Conservation (phyloP, 352 stramenopile species). For the Globisporangium echinulatum region DNA sequence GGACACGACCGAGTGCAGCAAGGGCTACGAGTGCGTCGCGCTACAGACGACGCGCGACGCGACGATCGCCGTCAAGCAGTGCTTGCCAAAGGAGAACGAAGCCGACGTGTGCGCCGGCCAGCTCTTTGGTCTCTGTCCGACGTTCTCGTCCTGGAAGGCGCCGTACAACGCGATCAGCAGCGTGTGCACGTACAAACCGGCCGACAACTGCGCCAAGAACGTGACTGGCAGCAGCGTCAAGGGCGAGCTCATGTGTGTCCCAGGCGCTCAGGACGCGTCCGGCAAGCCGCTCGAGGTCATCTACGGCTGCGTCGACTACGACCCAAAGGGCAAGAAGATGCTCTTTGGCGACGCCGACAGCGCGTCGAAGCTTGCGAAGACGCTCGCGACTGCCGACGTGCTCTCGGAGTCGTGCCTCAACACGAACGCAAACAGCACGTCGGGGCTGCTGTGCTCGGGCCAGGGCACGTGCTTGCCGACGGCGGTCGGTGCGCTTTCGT, state of each 20-base stretch:
- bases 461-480: slow-evolving; percentile 60
- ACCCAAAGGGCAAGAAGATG: slow-evolving; percentile 38
- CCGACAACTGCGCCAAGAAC: slow-evolving; percentile 46
- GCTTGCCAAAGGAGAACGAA: slow-evolving; percentile 51
- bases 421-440: slow-evolving; percentile 41
- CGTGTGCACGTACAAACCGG: slow-evolving; percentile 70
- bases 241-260: slow-evolving; percentile 50
- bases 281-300: slow-evolving; percentile 48
- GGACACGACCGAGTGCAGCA: slow-evolving; percentile 44
- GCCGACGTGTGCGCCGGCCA: slow-evolving; percentile 59
- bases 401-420: slow-evolving; percentile 41
- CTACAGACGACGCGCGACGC: slow-evolving; percentile 58
- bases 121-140: slow-evolving; percentile 55
- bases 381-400: slow-evolving; percentile 35
- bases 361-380: slow-evolving; percentile 41
- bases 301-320: slow-evolving; percentile 68
- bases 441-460: slow-evolving; percentile 43
- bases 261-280: slow-evolving; percentile 28
- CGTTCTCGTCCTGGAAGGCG: slow-evolving; percentile 57
- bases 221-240: slow-evolving; percentile 34
- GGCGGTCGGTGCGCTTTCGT: slow-evolving; percentile 30
- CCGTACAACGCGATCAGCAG: slow-evolving; percentile 74
- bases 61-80: slow-evolving; percentile 66
- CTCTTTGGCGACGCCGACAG: slow-evolving; percentile 51
- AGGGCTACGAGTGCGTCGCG: slow-evolving; percentile 59